phyloP scores from a whole-genome alignment of 2,329 filamentous ascomycete genomes.

The Fusarium anthophilum region DNA sequence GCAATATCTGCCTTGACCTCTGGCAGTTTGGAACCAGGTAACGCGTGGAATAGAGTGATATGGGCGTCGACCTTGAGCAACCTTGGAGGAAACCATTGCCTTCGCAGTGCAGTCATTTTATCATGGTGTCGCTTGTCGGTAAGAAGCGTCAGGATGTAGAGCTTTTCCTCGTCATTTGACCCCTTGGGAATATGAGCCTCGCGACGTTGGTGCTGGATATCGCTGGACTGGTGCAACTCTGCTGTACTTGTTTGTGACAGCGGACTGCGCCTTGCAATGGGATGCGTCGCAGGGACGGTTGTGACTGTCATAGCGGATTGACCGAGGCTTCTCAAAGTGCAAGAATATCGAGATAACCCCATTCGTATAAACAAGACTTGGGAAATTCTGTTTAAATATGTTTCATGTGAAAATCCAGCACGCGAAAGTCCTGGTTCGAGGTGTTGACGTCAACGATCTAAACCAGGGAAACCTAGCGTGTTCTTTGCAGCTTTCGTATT shows the following conservation, averaged over 20 bases:
- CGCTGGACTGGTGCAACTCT: constrained; percentile 2
- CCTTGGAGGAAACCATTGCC: constrained; percentile 20
- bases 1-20: constrained; percentile 12
- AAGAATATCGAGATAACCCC: neutral
- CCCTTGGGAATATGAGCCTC: constrained; percentile 11
- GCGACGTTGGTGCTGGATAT: constrained; percentile 16
- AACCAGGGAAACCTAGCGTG: neutral
- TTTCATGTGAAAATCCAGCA: neutral
- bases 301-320: constrained; percentile 10
- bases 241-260: neutral
- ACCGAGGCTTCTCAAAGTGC: neutral
- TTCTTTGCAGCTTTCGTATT: neutral
- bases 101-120: constrained; percentile 14
- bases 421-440: neutral
- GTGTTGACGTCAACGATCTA: constrained; percentile 21
- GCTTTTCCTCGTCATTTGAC: neutral
- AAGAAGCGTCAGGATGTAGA: constrained; percentile 23
- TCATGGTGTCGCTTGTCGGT: constrained; percentile 19
- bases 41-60: constrained; percentile 29
- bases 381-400: neutral
- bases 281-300: constrained; percentile 8
- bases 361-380: neutral
- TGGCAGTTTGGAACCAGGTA: constrained; percentile 21
- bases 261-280: neutral
- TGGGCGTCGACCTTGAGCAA: constrained; percentile 29